Evolutionary conservation across 2,329 filamentous ascomycete genomes (phyloP), one percentile per base, ranked within the genome.

Genomic region (Trichoderma cornu-damae): DNA sequence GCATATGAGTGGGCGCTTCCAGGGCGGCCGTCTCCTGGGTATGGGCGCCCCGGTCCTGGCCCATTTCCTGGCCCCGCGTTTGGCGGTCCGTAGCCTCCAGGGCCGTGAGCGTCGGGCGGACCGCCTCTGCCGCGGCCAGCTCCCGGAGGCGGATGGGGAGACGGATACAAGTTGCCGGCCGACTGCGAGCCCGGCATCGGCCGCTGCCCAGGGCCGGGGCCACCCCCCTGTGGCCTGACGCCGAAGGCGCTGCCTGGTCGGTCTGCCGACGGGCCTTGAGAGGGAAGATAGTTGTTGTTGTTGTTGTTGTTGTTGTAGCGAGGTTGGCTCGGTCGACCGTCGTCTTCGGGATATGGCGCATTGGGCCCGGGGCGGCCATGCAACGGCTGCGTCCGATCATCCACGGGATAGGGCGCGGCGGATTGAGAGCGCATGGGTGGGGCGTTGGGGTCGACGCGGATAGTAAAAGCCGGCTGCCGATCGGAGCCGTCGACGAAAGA

Each of bases 341-440:
- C 80, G 55, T 82, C 79, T 42, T 81, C 79, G 3, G 79, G 80
- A 60, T 83, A 83, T 0, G 80, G 79, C 0, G 76, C 76, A 3
- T 72, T 68, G 3, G 79, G 79, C 57, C 74, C 75, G 3, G 79
- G 72, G 34, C 79, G 73, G 16, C 76, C 59, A 57, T 69, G 74
- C 43, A 78, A 68, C n/a, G 76, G 77, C 46, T 79, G 75, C 18
- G 83, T 80, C 53, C 77, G 75, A 62, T 88, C 85, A 62, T 89
- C 86, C 49, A 85, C 79, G 0, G 88, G 88, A 64, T 91, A 91
- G 1, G 88, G 88, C 1, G 84, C 84, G 20, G 80, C 77, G 8
- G 85, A 80, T 57, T 76, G 80, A 14, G 82, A 71, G 32, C 82
- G 76, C 44, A 70, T 63, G 34, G 62, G 63, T 18, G 47, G 66